phyloP scores from a whole-genome alignment of 805 yeast species.

The Metschnikowia dekortorum region DNA sequence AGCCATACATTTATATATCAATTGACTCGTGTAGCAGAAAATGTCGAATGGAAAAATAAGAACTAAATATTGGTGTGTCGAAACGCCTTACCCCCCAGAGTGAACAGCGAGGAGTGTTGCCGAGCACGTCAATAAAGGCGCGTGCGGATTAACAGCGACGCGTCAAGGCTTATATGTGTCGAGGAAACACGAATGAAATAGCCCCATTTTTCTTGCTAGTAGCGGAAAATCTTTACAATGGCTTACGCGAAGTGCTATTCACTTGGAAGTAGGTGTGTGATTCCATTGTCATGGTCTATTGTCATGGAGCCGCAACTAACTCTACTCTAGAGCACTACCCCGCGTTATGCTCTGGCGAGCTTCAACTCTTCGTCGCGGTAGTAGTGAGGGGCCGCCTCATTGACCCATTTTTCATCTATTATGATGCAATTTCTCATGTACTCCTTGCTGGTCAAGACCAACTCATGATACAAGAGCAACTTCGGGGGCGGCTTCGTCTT shows the following conservation, averaged over 20 bases:
- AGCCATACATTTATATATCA: not conserved
- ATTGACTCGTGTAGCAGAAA: not conserved
- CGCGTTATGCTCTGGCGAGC: not conserved
- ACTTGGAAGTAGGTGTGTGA: too few relatives aligned
- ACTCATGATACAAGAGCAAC: slow-evolving; percentile 72
- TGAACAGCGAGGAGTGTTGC: not conserved
- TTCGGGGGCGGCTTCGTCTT: slow-evolving; percentile 68
- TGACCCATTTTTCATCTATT: slow-evolving; percentile 66
- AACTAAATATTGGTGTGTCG: not conserved
- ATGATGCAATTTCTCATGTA: slow-evolving; percentile 81
- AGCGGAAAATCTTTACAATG: not conserved
- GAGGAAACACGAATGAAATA: not conserved
- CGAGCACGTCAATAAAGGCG: not conserved
- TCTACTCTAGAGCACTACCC: not conserved
- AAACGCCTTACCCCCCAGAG: not conserved
- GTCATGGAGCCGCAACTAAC: too few relatives aligned
- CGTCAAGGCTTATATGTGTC: not conserved
- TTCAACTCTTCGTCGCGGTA: slow-evolving; percentile 25
- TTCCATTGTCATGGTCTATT: too few relatives aligned
- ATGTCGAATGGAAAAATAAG: not conserved
- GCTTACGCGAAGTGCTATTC: not conserved
- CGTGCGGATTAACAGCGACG: not conserved
- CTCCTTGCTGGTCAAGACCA: slow-evolving; percentile 81
- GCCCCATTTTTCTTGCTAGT: not conserved
- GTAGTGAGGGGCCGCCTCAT: slow-evolving; percentile 69